These are phyloP conservation scores for Venturia carpophila DNA, from an alignment of 2,329 filamentous ascomycete species.

Conservation along the genomic window DNA sequence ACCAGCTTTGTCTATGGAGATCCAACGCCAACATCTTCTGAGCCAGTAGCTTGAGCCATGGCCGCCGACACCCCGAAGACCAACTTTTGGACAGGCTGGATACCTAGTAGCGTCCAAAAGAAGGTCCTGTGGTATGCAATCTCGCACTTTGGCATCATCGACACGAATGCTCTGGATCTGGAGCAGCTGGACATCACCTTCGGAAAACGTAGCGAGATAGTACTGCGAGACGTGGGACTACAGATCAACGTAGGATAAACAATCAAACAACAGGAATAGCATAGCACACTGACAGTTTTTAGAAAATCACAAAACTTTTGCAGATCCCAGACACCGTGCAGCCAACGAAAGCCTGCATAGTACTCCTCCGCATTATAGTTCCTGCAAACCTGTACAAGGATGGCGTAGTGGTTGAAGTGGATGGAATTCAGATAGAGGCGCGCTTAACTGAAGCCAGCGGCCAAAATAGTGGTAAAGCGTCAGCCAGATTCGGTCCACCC, in stretches of 20 bases:
- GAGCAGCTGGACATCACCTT: slow-evolving; percentile 78
- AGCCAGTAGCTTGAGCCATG: slow-evolving; percentile 7
- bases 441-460: slow-evolving; percentile 21
- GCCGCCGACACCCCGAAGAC: slow-evolving; percentile 2
- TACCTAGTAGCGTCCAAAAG: slow-evolving; percentile 77
- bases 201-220: slow-evolving; percentile 73
- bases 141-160: slow-evolving; percentile 64
- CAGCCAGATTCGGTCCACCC: slow-evolving; percentile 4
- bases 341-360: slow-evolving; percentile 65
- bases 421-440: slow-evolving; percentile 67
- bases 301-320: slow-evolving; percentile 73
- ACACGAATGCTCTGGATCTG: slow-evolving; percentile 77
- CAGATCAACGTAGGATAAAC: slow-evolving; percentile 57
- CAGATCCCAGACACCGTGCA: slow-evolving; percentile 65
- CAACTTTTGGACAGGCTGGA: slow-evolving; percentile 23
- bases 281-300: slow-evolving; percentile 20
- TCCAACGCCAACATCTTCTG: slow-evolving; percentile 6
- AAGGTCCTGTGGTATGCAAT: slow-evolving; percentile 80
- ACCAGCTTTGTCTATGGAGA: not conserved
- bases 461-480: not conserved
- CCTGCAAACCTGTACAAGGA: slow-evolving; percentile 83
- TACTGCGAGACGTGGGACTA: slow-evolving; percentile 79
- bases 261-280: slow-evolving; percentile 21
- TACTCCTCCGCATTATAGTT: slow-evolving; percentile 70
- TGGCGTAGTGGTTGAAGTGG: slow-evolving; percentile 72